Percentiles rank a stretch among this genome's conserved stretches.
Evolutionary conservation across 2,329 filamentous ascomycete species (phyloP).

Genomic region (Trichoderma lentiforme): DNA sequence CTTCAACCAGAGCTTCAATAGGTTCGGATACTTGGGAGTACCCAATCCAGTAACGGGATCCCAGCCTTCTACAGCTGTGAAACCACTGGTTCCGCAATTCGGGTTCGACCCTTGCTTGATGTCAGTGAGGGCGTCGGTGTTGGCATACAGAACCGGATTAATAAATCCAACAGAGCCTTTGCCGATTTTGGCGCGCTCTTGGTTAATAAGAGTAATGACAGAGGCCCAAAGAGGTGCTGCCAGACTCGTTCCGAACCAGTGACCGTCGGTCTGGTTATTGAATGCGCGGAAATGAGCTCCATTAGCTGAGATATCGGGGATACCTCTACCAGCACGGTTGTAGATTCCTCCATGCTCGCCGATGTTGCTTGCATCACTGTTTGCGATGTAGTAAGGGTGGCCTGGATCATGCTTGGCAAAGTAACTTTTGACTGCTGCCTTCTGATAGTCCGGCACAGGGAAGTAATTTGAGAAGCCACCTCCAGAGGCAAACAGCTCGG

Average conservation of each 20-base stretch:
- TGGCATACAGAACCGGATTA: slow-evolving; percentile 39
- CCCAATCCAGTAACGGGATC: slow-evolving; percentile 20
- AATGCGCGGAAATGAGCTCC: slow-evolving; percentile 46
- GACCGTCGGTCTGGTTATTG: background rate
- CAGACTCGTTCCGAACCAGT: slow-evolving; percentile 22
- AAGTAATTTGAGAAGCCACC: slow-evolving; percentile 38
- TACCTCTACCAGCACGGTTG: slow-evolving; percentile 35
- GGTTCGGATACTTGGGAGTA: slow-evolving; percentile 18
- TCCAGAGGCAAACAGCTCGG: slow-evolving; percentile 22
- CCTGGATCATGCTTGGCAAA: slow-evolving; percentile 25
- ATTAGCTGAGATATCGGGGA: slow-evolving; percentile 41
- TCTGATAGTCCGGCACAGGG: slow-evolving; percentile 29
- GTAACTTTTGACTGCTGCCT: slow-evolving; percentile 25
- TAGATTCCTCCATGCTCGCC: slow-evolving; percentile 29
- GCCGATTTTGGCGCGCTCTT: slow-evolving; percentile 24
- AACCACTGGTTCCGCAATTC: slow-evolving; percentile 32
- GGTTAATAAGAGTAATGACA: slow-evolving; percentile 25
- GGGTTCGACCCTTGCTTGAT: slow-evolving; percentile 37
- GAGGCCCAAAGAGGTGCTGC: slow-evolving; percentile 24
- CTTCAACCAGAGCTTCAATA: slow-evolving; percentile 15
- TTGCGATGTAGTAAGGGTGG: slow-evolving; percentile 24
- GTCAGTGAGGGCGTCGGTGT: slow-evolving; percentile 36
- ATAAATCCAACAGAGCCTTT: slow-evolving; percentile 41
- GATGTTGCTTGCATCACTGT: slow-evolving; percentile 38
- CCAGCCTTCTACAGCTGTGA: slow-evolving; percentile 18